Evolutionary conservation across 2,329 filamentous ascomycete species (phyloP).

Genomic region (Emergomyces orientalis): DNA sequence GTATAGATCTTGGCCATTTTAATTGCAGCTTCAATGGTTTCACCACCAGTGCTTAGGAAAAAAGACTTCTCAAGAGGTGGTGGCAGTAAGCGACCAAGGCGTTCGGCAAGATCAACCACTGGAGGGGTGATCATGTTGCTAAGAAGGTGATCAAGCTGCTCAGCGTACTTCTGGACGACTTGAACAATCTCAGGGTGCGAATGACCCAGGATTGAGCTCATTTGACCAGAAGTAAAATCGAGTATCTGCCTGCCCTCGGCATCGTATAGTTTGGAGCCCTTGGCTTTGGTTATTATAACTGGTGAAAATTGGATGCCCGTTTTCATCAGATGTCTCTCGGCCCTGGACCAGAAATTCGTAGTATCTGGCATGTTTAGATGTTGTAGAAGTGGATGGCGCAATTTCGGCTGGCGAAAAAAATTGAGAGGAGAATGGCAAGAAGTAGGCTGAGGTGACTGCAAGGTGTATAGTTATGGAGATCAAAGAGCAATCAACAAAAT

Average conservation of each 20-base stretch:
- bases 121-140: conserved; percentile 51
- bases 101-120: conserved; percentile 47
- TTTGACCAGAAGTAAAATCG: conserved; percentile 54
- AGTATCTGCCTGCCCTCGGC: conserved; percentile 39
- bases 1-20: conserved; percentile 56
- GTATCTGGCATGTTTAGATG: conserved; percentile 11
- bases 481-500: not conserved
- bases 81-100: conserved; percentile 43
- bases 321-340: conserved; percentile 35
- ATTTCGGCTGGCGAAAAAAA: not conserved
- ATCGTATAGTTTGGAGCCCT: conserved; percentile 42
- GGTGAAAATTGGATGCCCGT: conserved; percentile 30
- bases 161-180: conserved; percentile 42
- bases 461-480: too few species aligned
- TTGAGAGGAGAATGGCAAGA: not conserved
- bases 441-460: not conserved
- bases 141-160: conserved; percentile 50
- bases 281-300: conserved; percentile 37
- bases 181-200: conserved; percentile 50
- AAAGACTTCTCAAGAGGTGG: conserved; percentile 44
- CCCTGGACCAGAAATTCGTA: conserved; percentile 27
- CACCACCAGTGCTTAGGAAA: conserved; percentile 50
- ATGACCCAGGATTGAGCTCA: conserved; percentile 51
- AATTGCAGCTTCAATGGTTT: conserved; percentile 54
- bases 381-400: not conserved